Conservation (phyloP, 2,329 filamentous ascomycete genomes). For the Bipolaris sorokiniana region DNA sequence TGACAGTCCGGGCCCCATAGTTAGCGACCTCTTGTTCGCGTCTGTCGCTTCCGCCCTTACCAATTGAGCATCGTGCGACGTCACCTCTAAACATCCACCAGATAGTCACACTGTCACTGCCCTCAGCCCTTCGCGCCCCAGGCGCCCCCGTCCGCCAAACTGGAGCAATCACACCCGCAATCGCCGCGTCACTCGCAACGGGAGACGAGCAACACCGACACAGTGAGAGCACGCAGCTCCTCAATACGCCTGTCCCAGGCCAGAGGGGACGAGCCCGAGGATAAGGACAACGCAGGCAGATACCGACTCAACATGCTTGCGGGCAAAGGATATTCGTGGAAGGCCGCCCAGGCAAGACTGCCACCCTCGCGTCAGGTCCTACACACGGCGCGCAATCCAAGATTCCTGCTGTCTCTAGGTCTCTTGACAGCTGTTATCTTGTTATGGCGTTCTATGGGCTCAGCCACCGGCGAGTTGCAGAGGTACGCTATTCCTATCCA, state of each 20-base stretch:
- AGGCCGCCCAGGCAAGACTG: conserved; percentile 79
- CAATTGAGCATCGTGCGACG: conserved; percentile 10
- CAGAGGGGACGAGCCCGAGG: conserved; percentile 30
- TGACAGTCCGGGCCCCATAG: background rate
- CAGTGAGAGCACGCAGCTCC: conserved; percentile 39
- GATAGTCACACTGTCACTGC: background rate
- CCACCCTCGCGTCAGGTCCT: conserved; percentile 73
- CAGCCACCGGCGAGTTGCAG: conserved; percentile 85
- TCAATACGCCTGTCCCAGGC: conserved; percentile 43
- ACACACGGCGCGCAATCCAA: conserved; percentile 73
- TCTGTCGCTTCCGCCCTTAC: conserved; percentile 12
- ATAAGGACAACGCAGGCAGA: conserved; percentile 27
- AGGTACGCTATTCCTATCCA: conserved; percentile 64
- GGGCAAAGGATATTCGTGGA: conserved; percentile 90
- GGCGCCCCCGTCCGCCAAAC: conserved; percentile 28
- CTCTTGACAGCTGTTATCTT: conserved; percentile 74
- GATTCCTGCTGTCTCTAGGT: conserved; percentile 76
- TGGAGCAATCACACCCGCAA: conserved; percentile 34
- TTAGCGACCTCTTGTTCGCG: background rate
- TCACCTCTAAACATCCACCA: conserved; percentile 6
- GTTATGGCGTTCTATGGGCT: conserved; percentile 85
- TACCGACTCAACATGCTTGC: conserved; percentile 71
- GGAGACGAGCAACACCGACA: conserved; percentile 33
- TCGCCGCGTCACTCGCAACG: conserved; percentile 40
- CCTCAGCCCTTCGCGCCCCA: conserved; percentile 15